phyloP scores from a whole-genome alignment of 805 yeast genomes.

The Zygotorulaspora danielsina region DNA sequence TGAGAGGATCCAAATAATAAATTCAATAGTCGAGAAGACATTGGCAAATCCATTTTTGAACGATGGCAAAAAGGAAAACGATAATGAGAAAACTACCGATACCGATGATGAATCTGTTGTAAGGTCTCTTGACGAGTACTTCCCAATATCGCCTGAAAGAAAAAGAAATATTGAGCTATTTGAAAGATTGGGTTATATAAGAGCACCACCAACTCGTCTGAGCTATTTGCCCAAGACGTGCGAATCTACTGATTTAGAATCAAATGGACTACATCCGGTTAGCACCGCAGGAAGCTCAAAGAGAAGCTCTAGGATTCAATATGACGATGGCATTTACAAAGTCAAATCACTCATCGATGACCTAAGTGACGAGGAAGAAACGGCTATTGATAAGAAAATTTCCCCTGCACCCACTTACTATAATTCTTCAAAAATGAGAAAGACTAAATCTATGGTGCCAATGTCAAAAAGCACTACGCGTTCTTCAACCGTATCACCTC shows the following conservation, averaged over 20 bases:
- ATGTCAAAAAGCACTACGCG: conserved; percentile 6
- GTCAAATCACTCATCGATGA: conserved; percentile 32
- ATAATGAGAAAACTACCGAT: conserved; percentile 5
- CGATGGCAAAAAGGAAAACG: conserved; percentile 4
- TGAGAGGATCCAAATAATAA: conserved; percentile 15
- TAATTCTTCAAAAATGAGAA: conserved; percentile 14
- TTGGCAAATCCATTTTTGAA: conserved; percentile 25
- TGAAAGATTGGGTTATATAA: conserved; percentile 30
- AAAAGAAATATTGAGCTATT: conserved; percentile 25
- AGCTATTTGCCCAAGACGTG: conserved; percentile 5
- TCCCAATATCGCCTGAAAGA: conserved; percentile 28
- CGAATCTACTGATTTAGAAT: conserved; percentile 12
- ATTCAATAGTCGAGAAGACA: conserved; percentile 20
- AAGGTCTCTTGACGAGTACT: conserved; percentile 27
- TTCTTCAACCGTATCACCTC: conserved; percentile 4
- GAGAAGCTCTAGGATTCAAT: conserved; percentile 30
- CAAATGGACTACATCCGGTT: conserved; percentile 13
- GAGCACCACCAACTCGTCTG: conserved; percentile 27
- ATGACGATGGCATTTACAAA: conserved; percentile 29
- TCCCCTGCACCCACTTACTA: conserved; percentile 1
- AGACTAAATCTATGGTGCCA: conserved; percentile 23
- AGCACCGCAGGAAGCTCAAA: conserved; percentile 22
- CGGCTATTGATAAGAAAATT: conserved; percentile 1
- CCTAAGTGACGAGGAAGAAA: conserved; percentile 11
- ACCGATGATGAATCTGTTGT: conserved; percentile 19